Base-by-base conservation (phyloP, 768 basidiomycete genomes). In the Pisolithus albus region DNA sequence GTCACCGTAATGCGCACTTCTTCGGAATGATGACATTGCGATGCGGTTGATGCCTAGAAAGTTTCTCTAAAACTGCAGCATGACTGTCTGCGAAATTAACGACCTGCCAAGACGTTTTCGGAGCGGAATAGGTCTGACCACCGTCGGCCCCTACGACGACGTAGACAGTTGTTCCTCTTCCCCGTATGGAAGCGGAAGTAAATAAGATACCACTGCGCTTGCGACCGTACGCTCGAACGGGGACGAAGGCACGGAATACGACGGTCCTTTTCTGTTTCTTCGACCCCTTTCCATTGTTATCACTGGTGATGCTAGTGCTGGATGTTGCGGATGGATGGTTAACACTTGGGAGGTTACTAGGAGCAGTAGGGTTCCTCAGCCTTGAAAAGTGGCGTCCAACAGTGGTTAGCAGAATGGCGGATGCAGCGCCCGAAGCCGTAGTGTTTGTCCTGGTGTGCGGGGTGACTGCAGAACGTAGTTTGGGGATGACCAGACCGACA, bases 31-130 rank as follows among this genome's bases (percentile, higher is more conserved):
- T 30, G 30, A 30, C 30, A 7, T 30, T 30, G 7, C 2, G 4
- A 10, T 39, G 41, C 46, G 23, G 28, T 18, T 21, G 2, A 24
- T 19, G 30, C 11, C 15, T 16, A 24, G 24, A 11, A 18, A 59
- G 10, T 16, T 7, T 47, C 16, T 48, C 6, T 45, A 49, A 26
- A 3, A 54, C 50, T 9, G 30, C 30, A 1, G 30, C 8, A 6
- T 30, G 30, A 1, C 54, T 47, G 1, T 6, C 13, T 1, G 24
- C 13, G 5, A 49, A 41, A 13, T 10, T 23, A 4, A 51, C 21
- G 48, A 52, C 55, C 45, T 61, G 55, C 55, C 50, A 57, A 1
- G 52, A 46, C 23, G 46, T 43, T 13, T 56, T 60, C 24, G 52
- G 32, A 1, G 50, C 52, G 24, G 49, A 1, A 1, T 19, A 9